Base-by-base conservation (phyloP, 139 green algal genomes). In the Chlamydomonas sp. region DNA sequence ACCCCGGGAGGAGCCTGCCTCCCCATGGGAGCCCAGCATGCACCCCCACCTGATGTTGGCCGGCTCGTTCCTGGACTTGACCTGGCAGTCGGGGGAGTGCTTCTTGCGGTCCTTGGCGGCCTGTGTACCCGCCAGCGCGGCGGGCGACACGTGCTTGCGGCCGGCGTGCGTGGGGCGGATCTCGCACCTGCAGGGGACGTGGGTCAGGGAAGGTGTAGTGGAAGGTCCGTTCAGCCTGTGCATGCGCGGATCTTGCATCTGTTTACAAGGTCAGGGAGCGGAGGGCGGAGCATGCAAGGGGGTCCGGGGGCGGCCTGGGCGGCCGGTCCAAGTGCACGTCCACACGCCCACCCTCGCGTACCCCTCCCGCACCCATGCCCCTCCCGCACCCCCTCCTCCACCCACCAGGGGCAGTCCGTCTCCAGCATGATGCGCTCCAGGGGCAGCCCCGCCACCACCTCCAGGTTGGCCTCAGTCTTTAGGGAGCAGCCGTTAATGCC, bases 61-160 rank as follows among this genome's bases (percentile, higher is more conserved):
- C 2, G 97, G 97, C 92, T 99, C 97, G 83, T 97, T 98, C 15
- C 97, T 88, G n/a, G 95, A 92, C 92, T 99, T 99, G 58, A 99
- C 94, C 49, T 94, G 89, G 58, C 73, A 81, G 1, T 66, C 85
- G 0, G 74, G 64, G 18, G 94, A 91, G 75, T 97, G 86, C 84
- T 97, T 98, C 89, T 98, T 98, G 69, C 94, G 93, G 80, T 97
- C 95, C 69, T 94, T 95, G 62, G 94, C 90, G 76, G 89, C 76
- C 18, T 60, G 72, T 8, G 9, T 80, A n/a, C 74, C 69, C 10
- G 63, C 85, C 68, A 78, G 67, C 12, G 61, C 60, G 4, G 57
- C 77, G 1, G 66, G 12, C 5, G 59, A 71, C 7, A 83, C 8
- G 61, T 87, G 18, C 72, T 83, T 82, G 4, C 73, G 75, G 58